Evolutionary conservation across 306 rosid species (phyloP).

Genomic region (Parietaria judaica): DNA sequence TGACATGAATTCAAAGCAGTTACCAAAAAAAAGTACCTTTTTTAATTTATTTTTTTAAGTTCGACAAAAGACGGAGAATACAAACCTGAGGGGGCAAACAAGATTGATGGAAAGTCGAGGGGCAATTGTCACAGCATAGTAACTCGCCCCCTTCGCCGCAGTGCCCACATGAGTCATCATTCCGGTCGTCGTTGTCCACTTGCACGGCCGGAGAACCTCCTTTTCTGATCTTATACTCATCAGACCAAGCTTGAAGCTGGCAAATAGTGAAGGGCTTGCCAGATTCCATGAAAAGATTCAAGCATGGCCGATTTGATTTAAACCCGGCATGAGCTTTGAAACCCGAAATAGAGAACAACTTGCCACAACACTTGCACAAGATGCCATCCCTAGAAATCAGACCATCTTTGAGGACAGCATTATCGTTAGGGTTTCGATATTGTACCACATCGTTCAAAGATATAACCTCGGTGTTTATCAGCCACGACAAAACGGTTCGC

Average conservation of each 20-base stretch:
- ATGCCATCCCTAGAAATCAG: constrained; percentile 71
- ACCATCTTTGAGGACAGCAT: constrained; percentile 63
- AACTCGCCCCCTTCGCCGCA: constrained; percentile 98
- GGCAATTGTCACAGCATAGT: constrained; percentile 93
- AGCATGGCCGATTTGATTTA: constrained; percentile 69
- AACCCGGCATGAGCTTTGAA: constrained; percentile 86
- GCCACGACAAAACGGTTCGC: constrained; percentile 81
- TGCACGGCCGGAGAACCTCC: constrained; percentile 39
- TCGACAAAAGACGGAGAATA: constrained; percentile 17
- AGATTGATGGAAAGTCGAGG: constrained; percentile 83
- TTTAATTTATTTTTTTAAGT: too few relatives aligned
- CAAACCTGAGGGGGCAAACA: constrained; percentile 83
- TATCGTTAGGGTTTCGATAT: constrained; percentile 60
- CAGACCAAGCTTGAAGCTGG: constrained; percentile 99
- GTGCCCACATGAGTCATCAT: constrained; percentile 89
- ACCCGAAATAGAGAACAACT: constrained; percentile 54
- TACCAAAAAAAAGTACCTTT: too few relatives aligned
- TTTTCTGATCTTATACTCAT: constrained; percentile 79
- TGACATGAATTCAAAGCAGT: too few relatives aligned
- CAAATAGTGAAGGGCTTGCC: constrained; percentile 83
- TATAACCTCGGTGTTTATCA: constrained; percentile 65
- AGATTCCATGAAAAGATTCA: constrained; percentile 85
- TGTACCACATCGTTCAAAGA: constrained; percentile 65
- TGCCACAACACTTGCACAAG: constrained; percentile 69
- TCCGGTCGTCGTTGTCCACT: constrained; percentile 58